Conservation (phyloP, 2,329 filamentous ascomycete genomes). For the Penicillium sp. region DNA sequence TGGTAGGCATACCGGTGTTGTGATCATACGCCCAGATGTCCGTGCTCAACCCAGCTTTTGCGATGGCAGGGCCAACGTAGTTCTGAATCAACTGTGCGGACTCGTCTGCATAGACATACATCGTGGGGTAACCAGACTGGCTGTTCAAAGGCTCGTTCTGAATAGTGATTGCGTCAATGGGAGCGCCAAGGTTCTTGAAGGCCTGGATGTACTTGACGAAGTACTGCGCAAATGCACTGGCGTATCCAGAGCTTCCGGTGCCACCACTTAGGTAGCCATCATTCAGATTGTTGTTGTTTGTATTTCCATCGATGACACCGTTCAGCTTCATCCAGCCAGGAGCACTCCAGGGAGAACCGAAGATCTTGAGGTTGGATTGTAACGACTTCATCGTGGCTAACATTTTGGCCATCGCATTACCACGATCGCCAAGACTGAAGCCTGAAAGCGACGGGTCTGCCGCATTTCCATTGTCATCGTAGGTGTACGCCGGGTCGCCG, state of each 20-base stretch:
- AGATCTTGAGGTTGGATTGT: conserved; percentile 35
- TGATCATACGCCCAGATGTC: conserved; percentile 40
- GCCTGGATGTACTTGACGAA: conserved; percentile 41
- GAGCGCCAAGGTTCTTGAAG: conserved; percentile 31
- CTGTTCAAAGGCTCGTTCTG: conserved; percentile 43
- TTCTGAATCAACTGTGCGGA: conserved; percentile 33
- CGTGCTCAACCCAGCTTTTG: conserved; percentile 22
- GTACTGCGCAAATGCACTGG: conserved; percentile 34
- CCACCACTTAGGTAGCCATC: conserved; percentile 27
- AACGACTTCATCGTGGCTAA: conserved; percentile 37
- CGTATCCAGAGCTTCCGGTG: conserved; percentile 31
- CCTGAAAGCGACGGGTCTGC: conserved; percentile 31
- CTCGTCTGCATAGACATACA: conserved; percentile 39
- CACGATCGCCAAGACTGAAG: conserved; percentile 35
- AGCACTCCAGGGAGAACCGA: conserved; percentile 39
- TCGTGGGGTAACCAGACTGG: conserved; percentile 37
- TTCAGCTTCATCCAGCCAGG: conserved; percentile 45
- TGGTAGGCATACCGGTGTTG: conserved; percentile 31
- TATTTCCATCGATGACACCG: conserved; percentile 27
- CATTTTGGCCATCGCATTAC: conserved; percentile 38
- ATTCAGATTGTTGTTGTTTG: conserved; percentile 35
- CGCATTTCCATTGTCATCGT: conserved; percentile 39
- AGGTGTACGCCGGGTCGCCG: conserved; percentile 34
- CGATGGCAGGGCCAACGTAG: conserved; percentile 29
- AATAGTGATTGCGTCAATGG: conserved; percentile 38